A percentile compares a stretch with the other conserved stretches of the same genome.
Evolutionary conservation across 352 stramenopile genomes (phyloP).

Genomic region (Thalassiosira hispida): DNA sequence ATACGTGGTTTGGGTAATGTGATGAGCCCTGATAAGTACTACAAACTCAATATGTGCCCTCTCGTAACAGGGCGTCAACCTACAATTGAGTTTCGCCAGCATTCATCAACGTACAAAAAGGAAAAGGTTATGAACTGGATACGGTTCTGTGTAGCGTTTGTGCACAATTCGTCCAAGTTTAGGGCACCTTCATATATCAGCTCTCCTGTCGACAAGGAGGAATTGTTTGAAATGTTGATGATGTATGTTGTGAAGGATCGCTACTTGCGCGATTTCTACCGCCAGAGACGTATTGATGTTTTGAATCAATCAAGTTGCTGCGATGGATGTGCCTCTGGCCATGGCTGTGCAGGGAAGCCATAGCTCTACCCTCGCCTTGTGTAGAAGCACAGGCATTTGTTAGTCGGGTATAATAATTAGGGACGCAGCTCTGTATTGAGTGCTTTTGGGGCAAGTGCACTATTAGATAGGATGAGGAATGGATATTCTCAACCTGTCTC

Average conservation of each 20-base stretch:
- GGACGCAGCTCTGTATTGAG: no score
- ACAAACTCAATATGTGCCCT: slow-evolving; percentile 70
- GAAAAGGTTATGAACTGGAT: slow-evolving; percentile 63
- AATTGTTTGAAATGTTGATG: slow-evolving; percentile 61
- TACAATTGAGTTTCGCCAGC: slow-evolving; percentile 75
- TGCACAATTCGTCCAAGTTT: slow-evolving; percentile 49
- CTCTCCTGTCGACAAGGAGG: slow-evolving; percentile 13
- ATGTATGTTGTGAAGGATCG: slow-evolving; percentile 64
- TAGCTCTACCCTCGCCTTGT: background rate
- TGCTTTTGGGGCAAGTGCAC: no score
- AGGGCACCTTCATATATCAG: slow-evolving; percentile 16
- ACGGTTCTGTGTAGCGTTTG: slow-evolving; percentile 60
- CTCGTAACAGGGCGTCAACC: slow-evolving; percentile 44
- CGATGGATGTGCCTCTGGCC: slow-evolving; percentile 30
- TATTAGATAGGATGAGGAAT: no score
- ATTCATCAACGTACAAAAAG: slow-evolving; percentile 53
- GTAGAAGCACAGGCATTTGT: slow-evolving; percentile 10
- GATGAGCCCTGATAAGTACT: slow-evolving; percentile 60
- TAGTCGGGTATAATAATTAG: background rate
- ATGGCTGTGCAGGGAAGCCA: slow-evolving; percentile 2
- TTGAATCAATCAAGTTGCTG: slow-evolving; percentile 23
- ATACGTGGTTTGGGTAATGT: slow-evolving; percentile 29
- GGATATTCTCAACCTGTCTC: no score
- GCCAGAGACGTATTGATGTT: slow-evolving; percentile 19
- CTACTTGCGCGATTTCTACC: slow-evolving; percentile 51